Evolutionary conservation across 257 asterid genomes (phyloP), one percentile per base, ranked within the genome.

Genomic region (Cynanchum wilfordii): DNA sequence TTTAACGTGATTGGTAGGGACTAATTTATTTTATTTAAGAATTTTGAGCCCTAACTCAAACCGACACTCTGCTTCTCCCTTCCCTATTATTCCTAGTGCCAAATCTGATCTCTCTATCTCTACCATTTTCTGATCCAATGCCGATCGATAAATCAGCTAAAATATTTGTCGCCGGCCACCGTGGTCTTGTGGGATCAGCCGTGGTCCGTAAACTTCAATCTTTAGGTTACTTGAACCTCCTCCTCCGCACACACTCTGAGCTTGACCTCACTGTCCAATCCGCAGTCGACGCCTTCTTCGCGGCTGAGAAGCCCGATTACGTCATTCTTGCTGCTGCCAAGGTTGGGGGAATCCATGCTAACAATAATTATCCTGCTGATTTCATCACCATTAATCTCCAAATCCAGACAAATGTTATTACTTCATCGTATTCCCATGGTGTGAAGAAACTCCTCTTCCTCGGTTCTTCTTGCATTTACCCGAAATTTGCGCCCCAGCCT

Each of bases 291-390:
- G 78, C 83, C 79, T 89, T 91, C 88, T 94, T 94, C 86, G 80
- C 88, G 74, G 73, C 83, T 72, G 84, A 88, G 73, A 82, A 79
- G 62, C 97, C 59, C 3, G 57, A 74, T 0, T 87, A 81, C 84
- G 97, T 91, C 66, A 83, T 94, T 89, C 90, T 94, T 78, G 88
- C 96, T 79, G 97, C 98, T 66, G 97, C 98, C 0, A 91, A 94
- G 69, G 99, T 94, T 38, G 99, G 99, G 42, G 99, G 98, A 10
- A 94, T 94, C 83, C 90, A 88, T 86, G 97, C 97, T 69, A 91
- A 94, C 82, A 80, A 76, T 75, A 94, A 96, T 42, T 94, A 85
- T 76, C 97, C 99, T 0, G 99, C 97, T 7, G 99, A 91, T 22
- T 89, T 94, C 89, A 91, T 94, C 86, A 87, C 97, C n/a, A 47